phyloP scores from a whole-genome alignment of 805 yeast species.

The Starmerella apicola region DNA sequence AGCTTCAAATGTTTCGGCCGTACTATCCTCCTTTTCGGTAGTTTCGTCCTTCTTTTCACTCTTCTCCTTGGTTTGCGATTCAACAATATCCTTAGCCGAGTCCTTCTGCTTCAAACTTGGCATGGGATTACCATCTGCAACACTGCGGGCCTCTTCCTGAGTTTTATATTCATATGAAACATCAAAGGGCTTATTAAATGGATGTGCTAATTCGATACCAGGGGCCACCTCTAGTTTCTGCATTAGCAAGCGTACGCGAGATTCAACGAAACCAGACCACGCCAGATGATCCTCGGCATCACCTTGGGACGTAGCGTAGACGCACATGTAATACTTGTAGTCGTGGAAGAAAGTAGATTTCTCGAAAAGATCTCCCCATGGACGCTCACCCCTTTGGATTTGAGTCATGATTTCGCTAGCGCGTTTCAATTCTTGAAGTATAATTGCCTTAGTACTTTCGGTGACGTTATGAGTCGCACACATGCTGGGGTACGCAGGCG shows the following conservation, averaged over 20 bases:
- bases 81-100: slow-evolving; percentile 24
- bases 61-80: neutral
- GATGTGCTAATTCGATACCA: slow-evolving; percentile 77
- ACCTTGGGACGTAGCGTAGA: slow-evolving; percentile 65
- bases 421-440: slow-evolving; percentile 64
- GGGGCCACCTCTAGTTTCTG: slow-evolving; percentile 67
- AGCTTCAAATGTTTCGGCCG: slow-evolving; percentile 3
- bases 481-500: slow-evolving; percentile 98
- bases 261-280: slow-evolving; percentile 90
- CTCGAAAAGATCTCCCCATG: slow-evolving; percentile 64
- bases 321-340: slow-evolving; percentile 76
- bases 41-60: neutral
- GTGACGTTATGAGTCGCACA: slow-evolving; percentile 97
- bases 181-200: slow-evolving; percentile 68
- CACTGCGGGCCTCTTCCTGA: slow-evolving; percentile 44
- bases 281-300: slow-evolving; percentile 70
- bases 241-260: slow-evolving; percentile 69
- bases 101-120: slow-evolving; percentile 34
- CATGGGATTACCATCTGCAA: slow-evolving; percentile 40
- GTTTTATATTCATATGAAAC: slow-evolving; percentile 37
- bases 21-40: neutral
- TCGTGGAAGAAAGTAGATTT: slow-evolving; percentile 72
- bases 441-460: slow-evolving; percentile 71
- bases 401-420: slow-evolving; percentile 62
- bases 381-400: slow-evolving; percentile 46